Base-by-base conservation (phyloP, 441 rosid species). In the Aquilaria agallochum region DNA sequence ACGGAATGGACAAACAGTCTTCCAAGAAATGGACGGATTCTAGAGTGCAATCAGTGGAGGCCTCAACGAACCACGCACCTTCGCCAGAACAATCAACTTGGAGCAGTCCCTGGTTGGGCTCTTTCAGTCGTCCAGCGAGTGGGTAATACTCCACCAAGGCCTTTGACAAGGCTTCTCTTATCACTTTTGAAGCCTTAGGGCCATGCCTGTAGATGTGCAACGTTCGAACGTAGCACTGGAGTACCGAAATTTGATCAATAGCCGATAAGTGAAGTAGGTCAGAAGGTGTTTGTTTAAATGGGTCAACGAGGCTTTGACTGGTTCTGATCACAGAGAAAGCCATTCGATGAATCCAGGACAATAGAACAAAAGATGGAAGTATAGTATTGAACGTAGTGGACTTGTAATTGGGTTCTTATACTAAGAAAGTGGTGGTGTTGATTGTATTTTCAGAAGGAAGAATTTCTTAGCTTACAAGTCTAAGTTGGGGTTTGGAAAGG, bases 81-180 rank as follows among this genome's bases (percentile, higher is more conserved):
- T 78, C 60, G 27, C 64, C 75, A 1, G 70, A 68, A 56, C 92
- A 86, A 34, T 79, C 85, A 20, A 83, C 61, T 57, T 69, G 82
- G 55, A 81, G 76, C 60, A 30, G 68, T 13, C 77, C 63, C 1
- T 50, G 62, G 50, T 14, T 60, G 1, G 81, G 69, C 54, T 74
- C 81, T 53, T 60, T 73, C 20, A 77, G 73, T 70, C 81, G 56
- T 9, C 88, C 85, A 0, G 88, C 86, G 5, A 83, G 88, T 36
- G 92, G 88, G 59, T 81, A 83, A 51, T 81, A 83, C 48, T 80
- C 78, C 36, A 86, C 88, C 78, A 83, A 52, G 1, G 82, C 83
- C 74, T 72, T 74, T 20, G 83, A 78, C 80, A 83, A 53, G 65
- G 89, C 85, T 46, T 59, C 74, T 11, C 60, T 73, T 36, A 86